Conservation (phyloP, 306 rosid species). For the Myrica gale region DNA sequence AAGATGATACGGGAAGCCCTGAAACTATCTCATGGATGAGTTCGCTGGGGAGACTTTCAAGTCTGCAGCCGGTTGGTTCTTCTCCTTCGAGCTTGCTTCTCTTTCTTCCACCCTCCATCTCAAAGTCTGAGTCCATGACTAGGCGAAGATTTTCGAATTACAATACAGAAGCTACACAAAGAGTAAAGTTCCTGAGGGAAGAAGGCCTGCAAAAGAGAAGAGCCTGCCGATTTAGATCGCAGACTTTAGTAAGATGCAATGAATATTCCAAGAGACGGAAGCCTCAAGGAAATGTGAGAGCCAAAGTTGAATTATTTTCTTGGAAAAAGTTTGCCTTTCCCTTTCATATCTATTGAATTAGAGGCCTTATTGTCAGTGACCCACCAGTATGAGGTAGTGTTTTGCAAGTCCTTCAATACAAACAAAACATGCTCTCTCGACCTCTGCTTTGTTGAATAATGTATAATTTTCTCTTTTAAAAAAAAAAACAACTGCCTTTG, state of each 20-base stretch:
- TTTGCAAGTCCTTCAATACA: neutral
- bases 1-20: constrained; percentile 38
- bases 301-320: constrained; percentile 32
- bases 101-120: constrained; percentile 17
- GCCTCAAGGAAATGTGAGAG: constrained; percentile 29
- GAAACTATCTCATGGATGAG: constrained; percentile 24
- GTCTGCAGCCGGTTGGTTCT: neutral
- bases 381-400: neutral
- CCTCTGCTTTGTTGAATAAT: neutral
- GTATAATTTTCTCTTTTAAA: neutral
- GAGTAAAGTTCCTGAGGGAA: neutral
- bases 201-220: neutral
- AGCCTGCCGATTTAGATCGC: neutral
- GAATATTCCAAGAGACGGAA: constrained; percentile 30
- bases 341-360: neutral
- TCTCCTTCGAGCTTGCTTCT: constrained; percentile 20
- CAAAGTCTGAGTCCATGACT: constrained; percentile 27
- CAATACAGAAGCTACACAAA: neutral
- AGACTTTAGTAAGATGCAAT: constrained; percentile 9
- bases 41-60: constrained; percentile 32
- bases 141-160: neutral
- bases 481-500: neutral
- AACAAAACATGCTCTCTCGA: neutral
- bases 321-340: neutral
- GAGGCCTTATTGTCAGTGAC: neutral